phyloP scores from a whole-genome alignment of 2,329 filamentous ascomycete genomes.

The Aspergillus spinulosporus region DNA sequence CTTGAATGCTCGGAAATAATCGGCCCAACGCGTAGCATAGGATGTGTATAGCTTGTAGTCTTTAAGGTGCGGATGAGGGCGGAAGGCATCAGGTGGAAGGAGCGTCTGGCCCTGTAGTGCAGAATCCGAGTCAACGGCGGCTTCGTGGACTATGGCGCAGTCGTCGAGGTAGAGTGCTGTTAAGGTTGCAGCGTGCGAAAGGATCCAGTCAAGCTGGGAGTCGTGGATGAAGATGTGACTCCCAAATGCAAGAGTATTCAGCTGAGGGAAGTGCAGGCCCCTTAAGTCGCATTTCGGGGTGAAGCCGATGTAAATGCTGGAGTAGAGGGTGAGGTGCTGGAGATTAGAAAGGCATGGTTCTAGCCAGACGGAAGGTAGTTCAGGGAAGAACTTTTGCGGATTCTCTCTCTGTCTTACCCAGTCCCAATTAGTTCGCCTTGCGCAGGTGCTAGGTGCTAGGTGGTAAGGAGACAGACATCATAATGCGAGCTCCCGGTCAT shows the following conservation, averaged over 20 bases:
- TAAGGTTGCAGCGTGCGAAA: slow-evolving; percentile 41
- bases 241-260: slow-evolving; percentile 44
- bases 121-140: slow-evolving; percentile 1
- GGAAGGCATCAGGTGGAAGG: background rate
- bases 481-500: background rate
- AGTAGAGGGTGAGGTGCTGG: slow-evolving; percentile 43
- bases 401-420: background rate
- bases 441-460: background rate
- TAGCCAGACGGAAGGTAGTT: slow-evolving; percentile 13
- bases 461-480: background rate
- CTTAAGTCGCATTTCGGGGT: slow-evolving; percentile 42
- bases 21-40: slow-evolving; percentile 24
- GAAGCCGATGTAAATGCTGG: slow-evolving; percentile 43
- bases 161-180: slow-evolving; percentile 48
- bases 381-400: slow-evolving; percentile 10
- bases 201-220: slow-evolving; percentile 51
- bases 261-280: slow-evolving; percentile 36
- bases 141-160: slow-evolving; percentile 39
- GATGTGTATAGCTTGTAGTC: background rate
- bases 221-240: slow-evolving; percentile 48
- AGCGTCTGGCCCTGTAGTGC: background rate
- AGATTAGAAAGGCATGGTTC: slow-evolving; percentile 18
- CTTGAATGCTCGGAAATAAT: slow-evolving; percentile 26
- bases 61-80: background rate
- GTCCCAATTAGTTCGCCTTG: background rate